phyloP scores from a whole-genome alignment of 129 eudicot species.

The Heracleum sosnowskyi region DNA sequence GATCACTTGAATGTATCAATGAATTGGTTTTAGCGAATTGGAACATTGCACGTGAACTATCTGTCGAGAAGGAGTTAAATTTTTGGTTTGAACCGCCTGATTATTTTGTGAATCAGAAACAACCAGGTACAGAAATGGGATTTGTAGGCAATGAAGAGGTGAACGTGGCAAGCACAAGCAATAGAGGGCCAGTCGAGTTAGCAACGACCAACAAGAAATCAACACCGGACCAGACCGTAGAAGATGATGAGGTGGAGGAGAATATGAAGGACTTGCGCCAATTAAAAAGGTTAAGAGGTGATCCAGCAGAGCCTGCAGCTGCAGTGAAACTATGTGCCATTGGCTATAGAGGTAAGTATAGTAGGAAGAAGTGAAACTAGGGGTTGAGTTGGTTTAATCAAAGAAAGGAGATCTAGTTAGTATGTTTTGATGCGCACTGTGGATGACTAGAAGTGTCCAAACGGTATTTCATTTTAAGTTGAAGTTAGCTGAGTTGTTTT shows the following conservation, averaged over 20 bases:
- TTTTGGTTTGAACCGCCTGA: constrained; percentile 1
- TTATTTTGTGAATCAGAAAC: background rate
- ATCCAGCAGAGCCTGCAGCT: background rate
- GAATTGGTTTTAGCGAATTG: background rate
- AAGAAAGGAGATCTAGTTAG: background rate
- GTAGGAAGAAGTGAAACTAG: background rate
- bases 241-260: background rate
- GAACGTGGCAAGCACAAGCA: background rate
- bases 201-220: background rate
- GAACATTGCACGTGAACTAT: background rate
- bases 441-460: background rate
- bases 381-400: background rate
- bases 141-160: background rate
- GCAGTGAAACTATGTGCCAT: background rate
- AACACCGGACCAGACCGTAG: background rate
- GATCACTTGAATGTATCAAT: background rate
- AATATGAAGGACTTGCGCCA: background rate
- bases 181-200: background rate
- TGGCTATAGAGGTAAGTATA: background rate
- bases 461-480: background rate
- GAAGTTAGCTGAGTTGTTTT: background rate
- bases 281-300: background rate
- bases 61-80: background rate
- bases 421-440: background rate
- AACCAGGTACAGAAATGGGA: background rate